A percentile compares a stretch with the other conserved stretches of the same genome.
Conservation (phyloP, 352 stramenopile genomes). For the Phytophthora pseudosyringae region DNA sequence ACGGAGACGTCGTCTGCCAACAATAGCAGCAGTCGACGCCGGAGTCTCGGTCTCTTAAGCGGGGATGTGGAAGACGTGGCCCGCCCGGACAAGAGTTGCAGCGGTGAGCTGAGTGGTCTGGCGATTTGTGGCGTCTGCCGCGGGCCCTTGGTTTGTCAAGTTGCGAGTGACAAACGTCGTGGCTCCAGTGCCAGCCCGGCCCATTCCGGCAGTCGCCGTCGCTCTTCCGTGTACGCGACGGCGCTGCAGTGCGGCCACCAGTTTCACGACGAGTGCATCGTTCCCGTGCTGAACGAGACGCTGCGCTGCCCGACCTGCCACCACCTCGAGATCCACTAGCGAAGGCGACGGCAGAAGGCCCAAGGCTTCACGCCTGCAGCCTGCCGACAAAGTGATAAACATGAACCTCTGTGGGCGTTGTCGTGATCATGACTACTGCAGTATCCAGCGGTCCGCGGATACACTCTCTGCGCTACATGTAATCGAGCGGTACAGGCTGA, state of each 20-base stretch:
- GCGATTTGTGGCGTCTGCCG: constrained; percentile 33
- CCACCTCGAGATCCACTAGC: constrained; percentile 40
- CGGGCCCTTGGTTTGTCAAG: constrained; percentile 18
- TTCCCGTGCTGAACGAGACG: constrained; percentile 43
- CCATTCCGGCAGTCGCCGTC: constrained; percentile 5
- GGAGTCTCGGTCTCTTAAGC: background rate
- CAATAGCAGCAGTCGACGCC: constrained; percentile 12
- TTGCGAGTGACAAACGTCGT: background rate
- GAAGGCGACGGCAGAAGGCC: background rate
- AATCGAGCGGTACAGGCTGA: constrained; percentile 18
- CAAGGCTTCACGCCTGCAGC: background rate
- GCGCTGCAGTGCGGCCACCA: constrained; percentile 41
- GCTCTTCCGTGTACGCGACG: constrained; percentile 37
- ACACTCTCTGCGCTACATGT: constrained; percentile 12
- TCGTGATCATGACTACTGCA: constrained; percentile 13
- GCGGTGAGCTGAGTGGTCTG: background rate
- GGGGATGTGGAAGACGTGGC: constrained; percentile 10
- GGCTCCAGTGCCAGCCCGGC: background rate
- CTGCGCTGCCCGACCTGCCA: constrained; percentile 42
- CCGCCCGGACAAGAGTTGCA: background rate
- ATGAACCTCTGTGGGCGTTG: background rate
- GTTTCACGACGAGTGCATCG: constrained; percentile 52
- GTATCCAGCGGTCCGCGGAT: constrained; percentile 7
- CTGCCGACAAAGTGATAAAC: constrained; percentile 11
- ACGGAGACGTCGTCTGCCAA: constrained; percentile 1